Base-by-base conservation (phyloP, 164 flowering plant genomes). In the Nymphaea thermarum region DNA sequence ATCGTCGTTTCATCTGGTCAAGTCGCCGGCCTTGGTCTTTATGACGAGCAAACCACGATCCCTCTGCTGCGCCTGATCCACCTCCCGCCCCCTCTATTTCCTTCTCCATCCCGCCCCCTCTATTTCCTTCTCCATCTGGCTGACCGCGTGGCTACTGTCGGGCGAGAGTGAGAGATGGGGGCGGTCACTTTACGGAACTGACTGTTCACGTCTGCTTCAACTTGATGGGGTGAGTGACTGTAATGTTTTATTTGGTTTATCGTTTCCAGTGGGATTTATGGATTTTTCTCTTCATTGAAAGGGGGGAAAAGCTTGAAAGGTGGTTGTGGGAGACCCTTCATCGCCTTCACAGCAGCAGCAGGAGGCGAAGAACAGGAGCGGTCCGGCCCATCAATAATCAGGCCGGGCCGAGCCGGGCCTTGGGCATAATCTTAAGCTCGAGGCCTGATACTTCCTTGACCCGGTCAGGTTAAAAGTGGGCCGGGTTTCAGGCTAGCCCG, bases 161-260 rank as follows among this genome's bases (percentile, higher is more conserved):
- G 12, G 11, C 55, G 55, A 12, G 12, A 47, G 2, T 3, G 55
- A 43, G 7, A 43, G 70, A 89, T 92, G 96, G 96, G 98, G 45
- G 91, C 71, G 36, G 82, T 87, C 72, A 85, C 91, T 57, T 90
- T 67, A 41, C 66, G 14, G 95, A 88, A 71, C 98, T 92, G 72
- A 87, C 91, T 74, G 43, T 76, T 67, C 92, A 88, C 74, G 87
- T 92, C 25, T 75, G 84, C 15, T 91, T 92, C 69, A 90, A 87
- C 80, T 71, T 92, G 67, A 74, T 92, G 82, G 96, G 94, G 98
- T 92, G 16, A 67, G 84, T 82, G 53, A n/a, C 43, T 25, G 36
- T 6, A 7, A 17, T 64, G 65, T 64, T 60, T 36, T 15, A 14
- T 45, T 14, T 67, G 43, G 45, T 8, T 61, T 36, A 7, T 61